A percentile compares a stretch with the other conserved stretches of the same genome.
Evolutionary conservation across 2,329 filamentous ascomycete species (phyloP).

Genomic region (Neofusicoccum umdonicola): DNA sequence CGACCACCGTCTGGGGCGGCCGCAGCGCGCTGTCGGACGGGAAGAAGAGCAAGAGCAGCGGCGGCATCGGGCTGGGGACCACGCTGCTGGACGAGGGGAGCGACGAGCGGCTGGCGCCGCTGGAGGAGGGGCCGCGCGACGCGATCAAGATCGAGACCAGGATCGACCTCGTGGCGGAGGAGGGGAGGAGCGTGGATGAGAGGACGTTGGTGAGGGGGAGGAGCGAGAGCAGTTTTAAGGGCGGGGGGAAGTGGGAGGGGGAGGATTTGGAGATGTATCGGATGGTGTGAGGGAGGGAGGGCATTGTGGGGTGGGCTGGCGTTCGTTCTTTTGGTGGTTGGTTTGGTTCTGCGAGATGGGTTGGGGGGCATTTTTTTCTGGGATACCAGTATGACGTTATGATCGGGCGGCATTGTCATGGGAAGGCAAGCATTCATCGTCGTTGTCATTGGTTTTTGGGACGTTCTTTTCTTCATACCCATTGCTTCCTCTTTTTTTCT

Average conservation of each 20-base stretch:
- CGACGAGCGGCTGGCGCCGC: not conserved
- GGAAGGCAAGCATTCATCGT: too few species aligned
- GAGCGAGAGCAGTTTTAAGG: not conserved
- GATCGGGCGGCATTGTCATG: too few species aligned
- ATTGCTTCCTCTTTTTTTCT: too few species aligned
- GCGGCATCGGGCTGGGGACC: not conserved
- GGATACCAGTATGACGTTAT: too few species aligned
- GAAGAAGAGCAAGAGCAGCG: not conserved
- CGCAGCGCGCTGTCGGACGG: not conserved
- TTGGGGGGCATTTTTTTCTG: too few species aligned
- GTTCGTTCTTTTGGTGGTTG: too few species aligned
- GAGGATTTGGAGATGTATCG: not conserved
- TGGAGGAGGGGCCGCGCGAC: too few species aligned
- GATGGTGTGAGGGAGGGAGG: not conserved
- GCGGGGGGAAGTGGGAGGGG: not conserved
- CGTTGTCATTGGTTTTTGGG: too few species aligned
- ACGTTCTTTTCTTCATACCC: too few species aligned
- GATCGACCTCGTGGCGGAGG: not conserved
- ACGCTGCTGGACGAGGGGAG: not conserved
- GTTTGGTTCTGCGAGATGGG: too few species aligned
- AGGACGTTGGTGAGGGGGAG: not conserved
- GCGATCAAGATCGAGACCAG: not conserved
- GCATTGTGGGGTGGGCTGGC: too few species aligned
- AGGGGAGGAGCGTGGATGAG: not conserved
- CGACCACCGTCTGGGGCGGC: not conserved